These are phyloP conservation scores for Yarrowia keelungensis DNA, from an alignment of 805 yeast species.

Conservation along the genomic window DNA sequence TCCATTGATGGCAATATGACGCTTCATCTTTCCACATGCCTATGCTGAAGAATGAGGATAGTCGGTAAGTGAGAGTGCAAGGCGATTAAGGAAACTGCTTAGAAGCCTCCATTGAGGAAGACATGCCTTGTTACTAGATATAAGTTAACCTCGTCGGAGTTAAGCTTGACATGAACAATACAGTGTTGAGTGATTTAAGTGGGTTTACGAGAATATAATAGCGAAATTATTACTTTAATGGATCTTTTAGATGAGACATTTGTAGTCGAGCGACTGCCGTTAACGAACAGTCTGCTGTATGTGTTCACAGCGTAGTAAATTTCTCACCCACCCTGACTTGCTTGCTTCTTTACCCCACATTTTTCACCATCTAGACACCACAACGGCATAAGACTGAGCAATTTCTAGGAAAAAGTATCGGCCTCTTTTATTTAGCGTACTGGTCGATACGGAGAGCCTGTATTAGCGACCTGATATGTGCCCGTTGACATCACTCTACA, in stretches of 20 bases:
- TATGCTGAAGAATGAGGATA: neutral
- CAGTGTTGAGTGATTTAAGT: slow-evolving; percentile 22
- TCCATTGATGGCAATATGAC: slow-evolving; percentile 20
- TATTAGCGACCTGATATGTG: neutral
- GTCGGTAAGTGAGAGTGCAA: neutral
- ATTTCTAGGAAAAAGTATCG: neutral
- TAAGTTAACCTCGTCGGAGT: slow-evolving; percentile 23
- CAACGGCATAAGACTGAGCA: neutral
- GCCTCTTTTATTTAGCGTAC: neutral
- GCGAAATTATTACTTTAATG: neutral
- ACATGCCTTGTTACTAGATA: neutral
- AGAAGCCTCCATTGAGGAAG: neutral
- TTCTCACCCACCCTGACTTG: neutral
- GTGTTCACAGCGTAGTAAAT: too few relatives aligned
- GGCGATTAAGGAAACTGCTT: neutral
- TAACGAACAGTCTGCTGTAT: too few relatives aligned
- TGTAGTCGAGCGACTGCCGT: neutral
- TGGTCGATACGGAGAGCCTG: neutral
- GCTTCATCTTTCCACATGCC: slow-evolving; percentile 19
- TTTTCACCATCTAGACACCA: too few relatives aligned
- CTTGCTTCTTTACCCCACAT: neutral
- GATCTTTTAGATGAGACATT: neutral
- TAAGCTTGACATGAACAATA: slow-evolving; percentile 6
- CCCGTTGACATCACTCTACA: slow-evolving; percentile 15
- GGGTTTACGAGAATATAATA: slow-evolving; percentile 9